These are phyloP conservation scores for Tephrocybe sp. DNA, from an alignment of 768 basidiomycete genomes.

Conservation along the genomic window DNA sequence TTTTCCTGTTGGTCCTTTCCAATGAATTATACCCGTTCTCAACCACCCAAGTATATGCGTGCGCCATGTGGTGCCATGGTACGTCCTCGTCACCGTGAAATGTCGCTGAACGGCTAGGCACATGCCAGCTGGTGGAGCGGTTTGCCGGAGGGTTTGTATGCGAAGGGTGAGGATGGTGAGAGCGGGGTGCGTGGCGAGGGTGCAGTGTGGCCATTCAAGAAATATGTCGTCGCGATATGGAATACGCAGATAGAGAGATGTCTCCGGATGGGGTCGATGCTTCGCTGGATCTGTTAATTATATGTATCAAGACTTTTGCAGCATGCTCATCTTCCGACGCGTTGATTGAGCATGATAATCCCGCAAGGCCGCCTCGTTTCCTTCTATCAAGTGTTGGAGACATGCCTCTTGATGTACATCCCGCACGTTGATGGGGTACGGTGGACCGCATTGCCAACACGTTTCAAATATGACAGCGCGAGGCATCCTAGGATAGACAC, in stretches of 20 bases:
- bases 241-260: too few species aligned
- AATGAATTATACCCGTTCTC: conserved; percentile 50
- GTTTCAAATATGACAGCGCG: conserved; percentile 13
- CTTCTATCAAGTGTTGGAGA: not conserved
- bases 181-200: conserved; percentile 3
- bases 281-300: conserved; percentile 5
- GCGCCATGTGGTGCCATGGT: conserved; percentile 43
- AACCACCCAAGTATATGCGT: conserved; percentile 49
- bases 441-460: conserved; percentile 15
- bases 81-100: conserved; percentile 14
- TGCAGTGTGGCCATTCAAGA: conserved; percentile 12
- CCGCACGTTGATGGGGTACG: not conserved
- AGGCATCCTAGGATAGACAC: conserved; percentile 3
- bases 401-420: not conserved
- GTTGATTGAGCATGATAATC: conserved; percentile 36
- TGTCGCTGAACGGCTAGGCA: conserved; percentile 7
- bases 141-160: conserved; percentile 6
- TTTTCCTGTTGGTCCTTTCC: conserved; percentile 46
- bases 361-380: conserved; percentile 22
- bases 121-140: conserved; percentile 4
- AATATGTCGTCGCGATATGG: not conserved
- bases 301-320: conserved; percentile 15
- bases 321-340: conserved; percentile 17
- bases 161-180: conserved; percentile 6
- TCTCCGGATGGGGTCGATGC: conserved; percentile 8